Evolutionary conservation across 805 yeast species (phyloP).

Genomic region (Pichia nakasei): DNA sequence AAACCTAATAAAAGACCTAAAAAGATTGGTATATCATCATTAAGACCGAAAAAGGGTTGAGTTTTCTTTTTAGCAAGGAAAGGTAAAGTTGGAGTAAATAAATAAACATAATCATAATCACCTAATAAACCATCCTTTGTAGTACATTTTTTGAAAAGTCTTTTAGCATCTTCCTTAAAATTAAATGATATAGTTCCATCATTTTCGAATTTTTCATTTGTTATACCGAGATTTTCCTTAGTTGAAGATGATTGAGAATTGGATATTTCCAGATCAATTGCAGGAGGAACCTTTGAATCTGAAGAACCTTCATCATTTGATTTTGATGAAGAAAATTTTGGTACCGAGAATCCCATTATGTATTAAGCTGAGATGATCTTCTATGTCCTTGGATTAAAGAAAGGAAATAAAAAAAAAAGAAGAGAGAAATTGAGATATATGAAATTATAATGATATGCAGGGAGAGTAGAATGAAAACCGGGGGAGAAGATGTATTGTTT

Average conservation of each 20-base stretch:
- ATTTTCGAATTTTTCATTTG: not conserved
- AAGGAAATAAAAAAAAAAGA: no score
- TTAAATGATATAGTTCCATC: not conserved
- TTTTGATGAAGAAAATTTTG: not conserved
- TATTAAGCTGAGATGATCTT: no score
- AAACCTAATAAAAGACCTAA: slow-evolving; percentile 73
- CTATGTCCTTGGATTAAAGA: no score
- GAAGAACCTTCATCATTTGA: not conserved
- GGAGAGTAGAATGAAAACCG: no score
- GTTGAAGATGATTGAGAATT: not conserved
- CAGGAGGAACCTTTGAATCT: no score
- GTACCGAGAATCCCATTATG: slow-evolving; percentile 4
- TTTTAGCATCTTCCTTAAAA: not conserved
- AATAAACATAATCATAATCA: slow-evolving; percentile 71
- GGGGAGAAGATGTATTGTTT: no score
- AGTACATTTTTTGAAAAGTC: slow-evolving; percentile 29
- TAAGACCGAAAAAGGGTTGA: slow-evolving; percentile 77
- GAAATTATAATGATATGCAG: no score
- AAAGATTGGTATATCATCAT: slow-evolving; percentile 73
- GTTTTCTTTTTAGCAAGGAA: slow-evolving; percentile 40
- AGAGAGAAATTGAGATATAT: no score
- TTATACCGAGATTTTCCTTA: not conserved
- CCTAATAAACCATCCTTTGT: slow-evolving; percentile 81
- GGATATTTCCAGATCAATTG: not conserved
- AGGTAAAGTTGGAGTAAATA: slow-evolving; percentile 77